Conservation (phyloP, 306 rosid species). For the Medicago ruthenica region DNA sequence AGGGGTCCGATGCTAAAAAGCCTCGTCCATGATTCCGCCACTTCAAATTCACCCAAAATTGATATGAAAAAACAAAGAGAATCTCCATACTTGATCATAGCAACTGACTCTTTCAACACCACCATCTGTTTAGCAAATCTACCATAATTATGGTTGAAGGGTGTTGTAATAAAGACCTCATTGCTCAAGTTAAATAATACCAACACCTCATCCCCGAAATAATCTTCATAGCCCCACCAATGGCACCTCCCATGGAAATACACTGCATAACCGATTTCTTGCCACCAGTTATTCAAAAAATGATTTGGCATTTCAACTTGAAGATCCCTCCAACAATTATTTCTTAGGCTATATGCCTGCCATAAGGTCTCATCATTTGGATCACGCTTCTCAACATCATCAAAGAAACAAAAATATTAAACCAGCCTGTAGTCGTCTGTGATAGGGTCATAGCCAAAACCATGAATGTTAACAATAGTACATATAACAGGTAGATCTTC, state of each 20-base stretch:
- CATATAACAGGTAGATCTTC: too few relatives aligned
- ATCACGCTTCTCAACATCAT: too few relatives aligned
- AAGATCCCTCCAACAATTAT: not conserved
- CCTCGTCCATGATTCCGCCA: not conserved
- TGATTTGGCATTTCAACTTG: not conserved
- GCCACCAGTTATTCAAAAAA: not conserved
- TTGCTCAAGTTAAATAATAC: not conserved
- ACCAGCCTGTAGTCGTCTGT: not conserved
- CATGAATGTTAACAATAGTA: not conserved
- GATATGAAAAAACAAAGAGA: not conserved
- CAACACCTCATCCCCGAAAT: not conserved
- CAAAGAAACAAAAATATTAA: not conserved
- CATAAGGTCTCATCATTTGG: too few relatives aligned
- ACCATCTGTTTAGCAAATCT: not conserved
- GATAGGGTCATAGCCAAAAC: not conserved
- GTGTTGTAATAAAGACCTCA: not conserved
- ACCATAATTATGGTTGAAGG: not conserved
- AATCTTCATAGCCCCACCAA: not conserved
- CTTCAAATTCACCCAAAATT: not conserved
- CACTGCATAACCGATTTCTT: not conserved
- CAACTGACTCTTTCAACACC: not conserved
- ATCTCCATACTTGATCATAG: not conserved
- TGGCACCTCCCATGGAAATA: not conserved
- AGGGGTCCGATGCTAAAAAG: too few relatives aligned
- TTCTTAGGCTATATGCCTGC: not conserved